Evolutionary conservation across 805 yeast genomes (phyloP), one percentile per base, ranked within the genome.

Genomic region (Candida golubevii): DNA sequence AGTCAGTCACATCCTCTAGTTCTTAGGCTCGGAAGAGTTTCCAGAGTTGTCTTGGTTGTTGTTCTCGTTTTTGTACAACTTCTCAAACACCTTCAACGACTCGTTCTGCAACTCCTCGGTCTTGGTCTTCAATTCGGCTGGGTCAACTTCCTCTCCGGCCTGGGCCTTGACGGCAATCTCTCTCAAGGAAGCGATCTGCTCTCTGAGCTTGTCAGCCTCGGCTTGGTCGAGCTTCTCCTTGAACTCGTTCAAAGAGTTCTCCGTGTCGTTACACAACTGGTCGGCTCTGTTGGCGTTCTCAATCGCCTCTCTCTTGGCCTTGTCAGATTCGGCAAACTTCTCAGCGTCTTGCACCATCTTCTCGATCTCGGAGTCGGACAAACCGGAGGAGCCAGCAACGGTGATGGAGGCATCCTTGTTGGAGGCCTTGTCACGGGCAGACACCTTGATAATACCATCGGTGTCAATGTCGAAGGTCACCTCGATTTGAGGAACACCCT

Each of bases 391-490:
- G 56, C 96, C 97, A 56, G 96, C 96, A 54, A 89, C 97, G 41
- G 97, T 89, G 72, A 89, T 90, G 49, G 96, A 87, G 46, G 96
- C 89, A 57, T 86, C 90, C 80, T 89, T 89, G 76, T 85, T 87
- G 54, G 95, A 82, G 54, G 90, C 93, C 79, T 88, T 86, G 75
- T 89, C 97, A 61, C 83, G 82, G 44, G 97, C 97, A 67, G 88
- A 82, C 47, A 89, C 97, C 77, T 89, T 90, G 77, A 89, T 88
- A 67, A 89, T 90, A 62, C 97, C 97, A 72, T 89, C 97, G 54
- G 97, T 95, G 70, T 89, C 97, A 65, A 89, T 86, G 73, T 90
- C 97, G 67, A 89, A 89, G 51, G 96, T 80, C 67, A 89, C 97
- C 77, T 86, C 95, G 63, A 86, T 85, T 76, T 86, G 95, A 55